Evolutionary conservation across 2,329 filamentous ascomycete species (phyloP).

Genomic region (Exophiala xenobiotica): DNA sequence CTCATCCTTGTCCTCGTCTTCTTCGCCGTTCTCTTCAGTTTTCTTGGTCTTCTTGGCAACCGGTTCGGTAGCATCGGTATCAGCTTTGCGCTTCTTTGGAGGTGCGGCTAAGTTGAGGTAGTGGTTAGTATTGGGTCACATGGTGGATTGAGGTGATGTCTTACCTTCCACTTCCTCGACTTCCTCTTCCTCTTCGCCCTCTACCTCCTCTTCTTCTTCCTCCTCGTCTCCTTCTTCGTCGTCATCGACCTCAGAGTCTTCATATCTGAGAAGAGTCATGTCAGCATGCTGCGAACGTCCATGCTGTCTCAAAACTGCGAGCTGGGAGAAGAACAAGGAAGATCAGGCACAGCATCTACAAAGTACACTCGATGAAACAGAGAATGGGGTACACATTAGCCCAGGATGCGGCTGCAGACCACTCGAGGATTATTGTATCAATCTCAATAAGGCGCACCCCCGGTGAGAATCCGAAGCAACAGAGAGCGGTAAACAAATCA

Average conservation of each 20-base stretch:
- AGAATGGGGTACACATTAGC: too few species aligned
- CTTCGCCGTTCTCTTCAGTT: constrained; percentile 23
- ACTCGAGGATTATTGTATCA: too few species aligned
- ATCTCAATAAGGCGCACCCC: too few species aligned
- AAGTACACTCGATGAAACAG: too few species aligned
- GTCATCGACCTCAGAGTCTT: constrained; percentile 35
- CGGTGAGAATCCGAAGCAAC: not conserved
- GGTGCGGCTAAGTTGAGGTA: constrained; percentile 12
- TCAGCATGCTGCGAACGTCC: not conserved
- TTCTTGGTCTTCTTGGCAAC: constrained; percentile 29
- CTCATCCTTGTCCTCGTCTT: constrained; percentile 23
- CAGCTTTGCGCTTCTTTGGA: constrained; percentile 31
- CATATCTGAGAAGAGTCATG: constrained; percentile 32
- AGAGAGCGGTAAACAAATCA: not conserved
- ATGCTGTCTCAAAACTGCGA: not conserved
- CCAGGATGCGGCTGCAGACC: too few species aligned
- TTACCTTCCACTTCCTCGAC: constrained; percentile 23
- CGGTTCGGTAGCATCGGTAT: constrained; percentile 23
- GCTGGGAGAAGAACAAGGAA: not conserved
- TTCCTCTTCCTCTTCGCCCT: constrained; percentile 22
- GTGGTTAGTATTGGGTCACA: too few species aligned
- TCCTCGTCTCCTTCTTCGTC: constrained; percentile 38
- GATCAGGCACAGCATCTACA: too few species aligned
- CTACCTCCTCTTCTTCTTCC: constrained; percentile 27
- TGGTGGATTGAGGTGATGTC: too few species aligned